Conservation (phyloP, 2,329 filamentous ascomycete species). For the Aspergillus vadensis region DNA sequence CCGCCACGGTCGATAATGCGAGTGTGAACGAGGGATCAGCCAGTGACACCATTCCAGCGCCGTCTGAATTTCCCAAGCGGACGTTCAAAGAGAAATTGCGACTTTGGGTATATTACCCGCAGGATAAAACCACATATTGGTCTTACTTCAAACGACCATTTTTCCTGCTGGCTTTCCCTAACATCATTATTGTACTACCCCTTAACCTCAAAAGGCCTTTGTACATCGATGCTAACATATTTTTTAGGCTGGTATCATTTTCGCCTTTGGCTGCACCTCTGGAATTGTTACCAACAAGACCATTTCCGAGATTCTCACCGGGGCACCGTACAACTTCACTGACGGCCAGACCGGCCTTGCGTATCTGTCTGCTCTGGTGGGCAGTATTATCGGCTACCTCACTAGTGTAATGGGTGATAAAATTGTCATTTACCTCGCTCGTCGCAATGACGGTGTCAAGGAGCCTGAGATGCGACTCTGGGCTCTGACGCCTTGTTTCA, state of each 20-base stretch:
- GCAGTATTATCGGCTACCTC: not conserved
- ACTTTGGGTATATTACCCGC: conserved; percentile 2
- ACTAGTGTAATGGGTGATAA: not conserved
- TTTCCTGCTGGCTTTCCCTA: conserved; percentile 4
- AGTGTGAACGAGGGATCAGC: not conserved
- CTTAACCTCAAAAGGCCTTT: no score
- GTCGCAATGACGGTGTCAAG: conserved; percentile 3
- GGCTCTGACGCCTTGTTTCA: conserved; percentile 1
- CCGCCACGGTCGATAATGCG: not conserved
- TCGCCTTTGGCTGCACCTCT: conserved; percentile 6
- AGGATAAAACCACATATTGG: conserved; percentile 6
- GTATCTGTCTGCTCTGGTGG: not conserved
- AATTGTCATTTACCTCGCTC: not conserved
- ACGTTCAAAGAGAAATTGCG: not conserved
- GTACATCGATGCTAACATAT: no score
- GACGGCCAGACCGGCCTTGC: not conserved
- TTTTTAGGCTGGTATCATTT: not conserved
- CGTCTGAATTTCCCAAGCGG: not conserved
- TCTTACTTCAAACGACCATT: conserved; percentile 4
- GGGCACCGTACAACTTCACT: not conserved
- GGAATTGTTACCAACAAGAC: conserved; percentile 7
- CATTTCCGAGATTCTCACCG: conserved; percentile 1
- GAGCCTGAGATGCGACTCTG: conserved; percentile 5
- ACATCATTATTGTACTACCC: not conserved
- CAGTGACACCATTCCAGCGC: not conserved